phyloP scores from a whole-genome alignment of 345 rosid genomes.

The Arabis hirsuta region DNA sequence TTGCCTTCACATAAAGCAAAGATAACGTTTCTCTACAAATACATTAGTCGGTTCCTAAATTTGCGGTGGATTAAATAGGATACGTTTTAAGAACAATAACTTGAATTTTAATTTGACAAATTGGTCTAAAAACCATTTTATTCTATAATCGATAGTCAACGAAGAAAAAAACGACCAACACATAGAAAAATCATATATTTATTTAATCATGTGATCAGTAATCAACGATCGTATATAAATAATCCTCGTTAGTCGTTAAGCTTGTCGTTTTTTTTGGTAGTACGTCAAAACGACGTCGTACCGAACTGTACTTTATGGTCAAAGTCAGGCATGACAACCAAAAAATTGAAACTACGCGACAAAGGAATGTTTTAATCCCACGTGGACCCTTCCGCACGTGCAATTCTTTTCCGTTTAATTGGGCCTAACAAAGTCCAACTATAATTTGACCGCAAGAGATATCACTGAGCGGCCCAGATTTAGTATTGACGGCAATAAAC shows the following conservation, averaged over 20 bases:
- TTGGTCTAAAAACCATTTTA: neutral
- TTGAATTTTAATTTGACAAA: constrained; percentile 3
- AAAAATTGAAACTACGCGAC: constrained; percentile 3
- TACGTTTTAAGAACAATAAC: neutral
- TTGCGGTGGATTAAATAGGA: constrained; percentile 10
- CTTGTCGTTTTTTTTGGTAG: constrained; percentile 23
- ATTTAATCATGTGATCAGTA: neutral
- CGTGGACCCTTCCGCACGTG: constrained; percentile 25
- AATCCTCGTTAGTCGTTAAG: constrained; percentile 19
- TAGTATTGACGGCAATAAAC: neutral
- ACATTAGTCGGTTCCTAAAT: constrained; percentile 28
- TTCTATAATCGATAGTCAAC: constrained; percentile 29
- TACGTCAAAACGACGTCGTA: constrained; percentile 37
- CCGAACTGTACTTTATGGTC: constrained; percentile 25
- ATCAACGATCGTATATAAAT: constrained; percentile 4
- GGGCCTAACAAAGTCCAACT: constrained; percentile 10
- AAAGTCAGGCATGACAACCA: constrained; percentile 31
- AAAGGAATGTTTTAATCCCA: constrained; percentile 22
- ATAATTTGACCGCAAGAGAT: neutral
- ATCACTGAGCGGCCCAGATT: neutral
- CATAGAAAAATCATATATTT: neutral
- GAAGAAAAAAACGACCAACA: neutral
- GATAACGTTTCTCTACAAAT: constrained; percentile 4
- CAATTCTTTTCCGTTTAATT: neutral
- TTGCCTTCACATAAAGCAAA: constrained; percentile 12